Evolutionary conservation across 768 basidiomycete species (phyloP).

Genomic region (Antrodiella citrinella): DNA sequence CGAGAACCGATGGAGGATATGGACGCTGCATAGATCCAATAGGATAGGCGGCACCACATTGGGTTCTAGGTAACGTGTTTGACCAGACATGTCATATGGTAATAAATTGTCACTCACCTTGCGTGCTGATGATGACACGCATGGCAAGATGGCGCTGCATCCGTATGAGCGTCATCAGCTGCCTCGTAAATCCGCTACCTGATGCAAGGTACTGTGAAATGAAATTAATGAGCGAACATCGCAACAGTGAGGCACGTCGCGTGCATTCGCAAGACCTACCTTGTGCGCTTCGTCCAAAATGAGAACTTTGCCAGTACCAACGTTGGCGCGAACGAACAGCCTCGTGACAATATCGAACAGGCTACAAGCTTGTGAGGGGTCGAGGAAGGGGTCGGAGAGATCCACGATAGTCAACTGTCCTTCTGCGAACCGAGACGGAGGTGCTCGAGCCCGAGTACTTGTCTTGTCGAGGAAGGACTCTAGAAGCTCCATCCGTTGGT

Average conservation of each 20-base stretch:
- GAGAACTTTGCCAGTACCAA: slow-evolving; percentile 57
- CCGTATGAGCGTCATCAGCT: slow-evolving; percentile 50
- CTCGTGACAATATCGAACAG: slow-evolving; percentile 64
- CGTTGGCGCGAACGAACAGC: slow-evolving; percentile 52
- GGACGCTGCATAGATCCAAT: slow-evolving; percentile 56
- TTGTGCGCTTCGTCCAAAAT: slow-evolving; percentile 76
- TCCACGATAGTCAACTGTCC: slow-evolving; percentile 64
- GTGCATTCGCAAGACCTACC: slow-evolving; percentile 23
- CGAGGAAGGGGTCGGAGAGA: slow-evolving; percentile 67
- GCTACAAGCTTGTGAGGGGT: slow-evolving; percentile 56
- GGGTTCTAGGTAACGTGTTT: slow-evolving; percentile 39
- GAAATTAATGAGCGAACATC: background rate
- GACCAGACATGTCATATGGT: background rate
- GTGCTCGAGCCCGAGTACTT: slow-evolving; percentile 4
- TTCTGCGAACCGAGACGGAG: slow-evolving; percentile 34
- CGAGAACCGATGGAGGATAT: slow-evolving; percentile 67
- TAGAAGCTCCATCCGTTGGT: slow-evolving; percentile 54
- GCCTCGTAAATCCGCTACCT: slow-evolving; percentile 45
- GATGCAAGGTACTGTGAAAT: slow-evolving; percentile 49
- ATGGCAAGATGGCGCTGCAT: slow-evolving; percentile 68
- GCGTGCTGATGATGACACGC: slow-evolving; percentile 68
- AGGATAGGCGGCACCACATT: slow-evolving; percentile 63
- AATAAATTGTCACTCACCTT: slow-evolving; percentile 26
- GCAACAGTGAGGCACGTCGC: background rate
- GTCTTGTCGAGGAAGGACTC: slow-evolving; percentile 45